Base-by-base conservation (phyloP, 2,329 filamentous ascomycete genomes). In the Paracorniculantispora psalliotae region DNA sequence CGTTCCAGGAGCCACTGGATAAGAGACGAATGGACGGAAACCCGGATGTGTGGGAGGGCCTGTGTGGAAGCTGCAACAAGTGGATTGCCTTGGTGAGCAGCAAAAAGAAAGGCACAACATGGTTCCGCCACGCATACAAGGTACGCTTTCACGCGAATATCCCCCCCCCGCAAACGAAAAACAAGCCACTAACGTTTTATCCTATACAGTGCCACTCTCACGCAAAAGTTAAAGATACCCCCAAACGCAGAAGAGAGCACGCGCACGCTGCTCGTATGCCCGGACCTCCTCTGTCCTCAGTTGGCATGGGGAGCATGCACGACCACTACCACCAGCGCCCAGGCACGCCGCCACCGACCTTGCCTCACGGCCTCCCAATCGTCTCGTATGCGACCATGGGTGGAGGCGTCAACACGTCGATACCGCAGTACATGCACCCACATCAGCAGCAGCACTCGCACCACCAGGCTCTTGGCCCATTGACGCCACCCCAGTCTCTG, bases 81-180 rank as follows among this genome's bases (percentile, higher is more conserved):
- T 92, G 89, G 89, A 87, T 92, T 64, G 86, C 88, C 13, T 77
- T 92, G 37, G 88, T 92, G 44, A 92, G 88, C 75, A 91, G 87
- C 71, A 93, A 93, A 77, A 93, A 93, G 79, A 92, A 93, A 76
- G 90, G 90, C n/a, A 96, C 90, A 1, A 92, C 90, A 3, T 96
- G 90, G 90, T 96, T 93, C 73, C 81, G 91, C 64, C 91, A 96
- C 73, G 90, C 90, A 49, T 94, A 94, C 77, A 94, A 93, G 82
- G 88, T 90, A 73, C 71, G 76, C 71, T n/a, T 10, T 13, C 17
- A 9, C 7, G 2, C 23, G 63, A 52, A 56, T 25, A 41, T 26
- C 46, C n/a, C 8, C 33, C 30, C 46, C n/a, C 8, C 33, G 17
- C 19, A n/a, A 23, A n/a, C n/a, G n/a, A 8, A n/a, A 19, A 19